Base-by-base conservation (phyloP, 1,284 basidiomycete species). In the Rhodotorula sp. region DNA sequence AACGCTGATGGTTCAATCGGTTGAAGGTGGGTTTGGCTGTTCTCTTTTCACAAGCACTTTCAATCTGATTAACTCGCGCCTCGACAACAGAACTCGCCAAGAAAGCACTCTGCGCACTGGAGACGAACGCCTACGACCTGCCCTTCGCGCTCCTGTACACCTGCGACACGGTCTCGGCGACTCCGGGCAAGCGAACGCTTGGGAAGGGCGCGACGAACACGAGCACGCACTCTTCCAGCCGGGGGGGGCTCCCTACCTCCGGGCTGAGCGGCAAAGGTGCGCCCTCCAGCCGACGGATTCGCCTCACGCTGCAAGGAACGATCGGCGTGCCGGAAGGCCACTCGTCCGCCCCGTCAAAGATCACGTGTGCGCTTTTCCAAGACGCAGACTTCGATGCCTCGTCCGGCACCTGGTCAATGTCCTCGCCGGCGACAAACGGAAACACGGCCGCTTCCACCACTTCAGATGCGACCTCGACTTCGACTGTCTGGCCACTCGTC, bases 71-170 rank as follows among this genome's bases (percentile, higher is more conserved):
- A 2, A 28, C 28, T 3, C 28, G 28, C 28, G 10, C 34, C 26
- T 7, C 2, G 21, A 5, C 12, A 19, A 23, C 58, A 70, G 70
- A 74, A 16, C 72, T 74, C 48, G 67, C 66, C 34, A 48, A 66
- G 7, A 60, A 61, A 5, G 69, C 72, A 0, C 48, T 73, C 0
- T 60, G 62, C 28, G 68, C 55, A 2, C 45, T 74, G 10, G 43
- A 67, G 3, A 59, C 56, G 31, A 77, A 77, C 56, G 62, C 76
- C 2, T 67, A 67, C 67, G 76, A 77, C 48, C 47, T 77, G 7
- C 76, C 76, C 2, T 76, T 76, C 56, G 67, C 69, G 4, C 34
- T 74, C 2, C 60, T 77, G 3, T 77, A 74, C 60, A 66, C 67
- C 23, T 68, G 68, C 56, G 68, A 66, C 26, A 48, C 50, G 19